Conservation (phyloP, 2,329 filamentous ascomycete genomes). For the Pseudocercospora fijiensis region DNA sequence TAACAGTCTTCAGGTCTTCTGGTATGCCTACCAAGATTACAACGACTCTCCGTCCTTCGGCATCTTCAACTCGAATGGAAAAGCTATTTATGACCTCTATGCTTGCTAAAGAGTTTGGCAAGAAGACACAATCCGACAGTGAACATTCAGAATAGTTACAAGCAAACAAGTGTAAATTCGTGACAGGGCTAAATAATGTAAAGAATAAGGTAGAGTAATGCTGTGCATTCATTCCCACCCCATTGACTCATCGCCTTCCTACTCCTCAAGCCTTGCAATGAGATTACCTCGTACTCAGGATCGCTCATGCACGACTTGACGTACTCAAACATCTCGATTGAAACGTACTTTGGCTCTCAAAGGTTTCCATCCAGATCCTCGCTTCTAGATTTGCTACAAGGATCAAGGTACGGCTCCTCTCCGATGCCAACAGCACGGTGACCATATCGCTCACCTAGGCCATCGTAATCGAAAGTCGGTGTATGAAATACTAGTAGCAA, state of each 20-base stretch:
- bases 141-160: background rate
- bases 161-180: background rate
- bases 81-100: conserved; percentile 36
- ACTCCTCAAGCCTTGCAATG: too few species aligned
- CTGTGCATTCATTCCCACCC: too few species aligned
- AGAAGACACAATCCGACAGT: background rate
- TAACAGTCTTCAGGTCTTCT: conserved; percentile 52
- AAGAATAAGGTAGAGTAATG: too few species aligned
- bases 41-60: conserved; percentile 42
- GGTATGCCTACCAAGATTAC: conserved; percentile 62
- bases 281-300: too few species aligned
- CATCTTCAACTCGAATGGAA: conserved; percentile 39
- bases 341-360: too few species aligned
- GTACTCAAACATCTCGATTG: too few species aligned
- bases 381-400: conserved; percentile 48
- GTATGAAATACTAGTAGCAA: conserved; percentile 55
- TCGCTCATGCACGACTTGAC: too few species aligned
- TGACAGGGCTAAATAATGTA: background rate
- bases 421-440: conserved; percentile 57
- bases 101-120: conserved; percentile 15
- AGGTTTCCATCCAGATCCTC: conserved; percentile 9
- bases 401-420: conserved; percentile 57
- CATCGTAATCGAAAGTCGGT: conserved; percentile 63
- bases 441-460: conserved; percentile 52
- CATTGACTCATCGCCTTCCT: too few species aligned